Evolutionary conservation across 345 rosid species (phyloP).

Genomic region (Arabidopsis suecica): DNA sequence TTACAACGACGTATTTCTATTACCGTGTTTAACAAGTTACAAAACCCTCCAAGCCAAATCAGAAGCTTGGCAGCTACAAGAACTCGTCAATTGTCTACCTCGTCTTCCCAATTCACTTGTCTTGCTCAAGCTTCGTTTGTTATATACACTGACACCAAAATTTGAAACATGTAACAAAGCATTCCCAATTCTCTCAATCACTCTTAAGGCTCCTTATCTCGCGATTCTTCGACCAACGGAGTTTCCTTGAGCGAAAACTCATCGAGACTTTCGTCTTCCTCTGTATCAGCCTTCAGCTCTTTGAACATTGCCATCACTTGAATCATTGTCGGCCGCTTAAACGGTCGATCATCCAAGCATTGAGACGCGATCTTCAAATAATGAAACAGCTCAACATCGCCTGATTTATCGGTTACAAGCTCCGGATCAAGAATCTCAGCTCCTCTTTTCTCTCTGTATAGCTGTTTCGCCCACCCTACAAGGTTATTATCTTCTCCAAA

Average conservation of each 20-base stretch:
- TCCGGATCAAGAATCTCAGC: constrained; percentile 73
- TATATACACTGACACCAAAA: constrained; percentile 40
- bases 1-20: constrained; percentile 22
- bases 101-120: background rate
- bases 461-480: constrained; percentile 96
- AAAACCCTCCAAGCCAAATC: constrained; percentile 27
- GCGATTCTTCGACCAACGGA: constrained; percentile 58
- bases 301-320: constrained; percentile 98
- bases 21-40: constrained; percentile 32
- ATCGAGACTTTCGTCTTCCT: constrained; percentile 71
- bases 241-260: constrained; percentile 74
- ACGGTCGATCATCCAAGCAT: constrained; percentile 93
- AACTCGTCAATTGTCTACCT: background rate
- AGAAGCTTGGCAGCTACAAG: constrained; percentile 12
- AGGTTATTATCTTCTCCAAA: constrained; percentile 95
- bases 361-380: constrained; percentile 80
- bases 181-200: background rate
- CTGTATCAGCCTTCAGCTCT: constrained; percentile 88
- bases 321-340: constrained; percentile 87
- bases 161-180: constrained; percentile 12
- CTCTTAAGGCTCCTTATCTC: constrained; percentile 57
- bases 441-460: constrained; percentile 68
- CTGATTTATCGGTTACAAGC: constrained; percentile 52
- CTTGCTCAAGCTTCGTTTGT: constrained; percentile 24
- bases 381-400: constrained; percentile 70